These are phyloP conservation scores for Cymbopogon flexuosus DNA, from an alignment of 202 grass and related monocot genomes.

Conservation along the genomic window DNA sequence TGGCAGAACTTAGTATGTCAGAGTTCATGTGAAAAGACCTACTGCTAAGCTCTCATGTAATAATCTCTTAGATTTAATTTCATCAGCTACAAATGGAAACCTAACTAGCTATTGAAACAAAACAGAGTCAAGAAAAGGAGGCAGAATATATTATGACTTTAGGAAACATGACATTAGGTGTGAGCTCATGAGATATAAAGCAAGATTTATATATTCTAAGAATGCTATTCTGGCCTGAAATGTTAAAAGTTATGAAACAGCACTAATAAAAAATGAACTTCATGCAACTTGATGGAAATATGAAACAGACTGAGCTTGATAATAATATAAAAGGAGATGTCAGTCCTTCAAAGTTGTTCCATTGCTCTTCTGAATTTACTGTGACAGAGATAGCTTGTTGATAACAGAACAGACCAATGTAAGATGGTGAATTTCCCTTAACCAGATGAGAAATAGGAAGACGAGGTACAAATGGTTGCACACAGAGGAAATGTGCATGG, in stretches of 20 bases:
- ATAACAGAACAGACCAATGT: neutral
- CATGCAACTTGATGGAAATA: neutral
- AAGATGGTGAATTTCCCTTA: neutral
- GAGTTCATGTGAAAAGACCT: constrained; percentile 29
- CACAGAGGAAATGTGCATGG: neutral
- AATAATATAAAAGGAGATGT: neutral
- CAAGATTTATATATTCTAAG: neutral
- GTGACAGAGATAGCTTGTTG: neutral
- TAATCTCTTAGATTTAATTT: neutral
- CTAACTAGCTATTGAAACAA: neutral
- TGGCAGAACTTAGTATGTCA: constrained; percentile 52
- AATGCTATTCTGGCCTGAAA: neutral
- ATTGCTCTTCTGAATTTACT: neutral
- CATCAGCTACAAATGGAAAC: neutral
- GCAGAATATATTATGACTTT: neutral
- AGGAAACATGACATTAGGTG: neutral
- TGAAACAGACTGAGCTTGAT: neutral
- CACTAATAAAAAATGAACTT: neutral
- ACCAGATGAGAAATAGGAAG: neutral
- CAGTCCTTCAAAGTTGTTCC: neutral
- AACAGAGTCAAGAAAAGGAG: neutral
- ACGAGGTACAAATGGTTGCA: neutral
- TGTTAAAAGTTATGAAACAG: neutral
- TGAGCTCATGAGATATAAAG: neutral
- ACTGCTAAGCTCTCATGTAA: neutral